phyloP scores from a whole-genome alignment of 2,329 filamentous ascomycete genomes.

The Botrytis medusae region DNA sequence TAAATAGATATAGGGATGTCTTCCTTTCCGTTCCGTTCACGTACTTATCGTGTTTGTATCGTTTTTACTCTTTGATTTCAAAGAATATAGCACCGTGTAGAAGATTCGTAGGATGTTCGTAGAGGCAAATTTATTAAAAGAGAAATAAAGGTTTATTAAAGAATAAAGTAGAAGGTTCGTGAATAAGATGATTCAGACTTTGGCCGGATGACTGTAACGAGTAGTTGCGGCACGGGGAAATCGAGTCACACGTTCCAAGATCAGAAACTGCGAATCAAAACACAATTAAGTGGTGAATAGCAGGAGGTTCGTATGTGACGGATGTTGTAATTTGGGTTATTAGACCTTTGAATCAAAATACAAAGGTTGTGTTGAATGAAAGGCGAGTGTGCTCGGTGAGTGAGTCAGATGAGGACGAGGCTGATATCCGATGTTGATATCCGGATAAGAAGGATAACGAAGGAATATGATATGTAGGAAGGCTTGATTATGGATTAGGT shows the following conservation, averaged over 20 bases:
- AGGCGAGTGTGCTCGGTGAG: neutral
- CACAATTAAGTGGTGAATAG: constrained; percentile 19
- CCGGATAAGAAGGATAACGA: constrained; percentile 12
- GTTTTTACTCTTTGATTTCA: neutral
- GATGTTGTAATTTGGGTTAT: neutral
- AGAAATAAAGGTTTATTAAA: neutral
- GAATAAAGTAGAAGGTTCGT: neutral
- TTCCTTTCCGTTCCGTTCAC: constrained; percentile 9
- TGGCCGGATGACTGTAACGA: constrained; percentile 10
- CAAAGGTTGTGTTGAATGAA: neutral
- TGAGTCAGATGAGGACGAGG: constrained; percentile 16
- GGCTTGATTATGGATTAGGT: constrained; percentile 13
- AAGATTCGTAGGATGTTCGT: constrained; percentile 1
- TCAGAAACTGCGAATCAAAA: constrained; percentile 9
- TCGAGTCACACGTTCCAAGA: constrained; percentile 8
- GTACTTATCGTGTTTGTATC: neutral
- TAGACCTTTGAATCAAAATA: neutral
- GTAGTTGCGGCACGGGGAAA: constrained; percentile 7
- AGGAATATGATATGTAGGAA: neutral
- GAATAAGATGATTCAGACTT: constrained; percentile 9
- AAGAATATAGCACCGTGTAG: neutral
- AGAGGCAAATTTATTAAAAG: neutral
- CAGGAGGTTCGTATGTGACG: neutral
- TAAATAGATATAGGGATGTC: constrained; percentile 4
- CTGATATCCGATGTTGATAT: constrained; percentile 3